Conservation (phyloP, 2,329 filamentous ascomycete genomes). For the Capronia coronata region DNA sequence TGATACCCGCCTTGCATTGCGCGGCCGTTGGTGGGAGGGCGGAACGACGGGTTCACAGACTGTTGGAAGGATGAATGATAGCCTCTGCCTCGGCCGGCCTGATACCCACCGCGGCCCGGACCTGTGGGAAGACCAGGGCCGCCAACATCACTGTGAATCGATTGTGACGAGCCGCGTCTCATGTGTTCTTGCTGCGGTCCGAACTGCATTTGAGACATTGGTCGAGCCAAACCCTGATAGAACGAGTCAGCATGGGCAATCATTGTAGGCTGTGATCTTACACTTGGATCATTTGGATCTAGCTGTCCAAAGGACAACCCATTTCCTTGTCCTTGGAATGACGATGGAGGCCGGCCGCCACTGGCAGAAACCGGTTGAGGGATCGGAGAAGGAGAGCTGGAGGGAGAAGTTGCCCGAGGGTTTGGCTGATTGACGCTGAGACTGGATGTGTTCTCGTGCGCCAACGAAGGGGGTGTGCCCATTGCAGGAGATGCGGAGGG, state of each 20-base stretch:
- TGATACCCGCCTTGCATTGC: conserved; percentile 46
- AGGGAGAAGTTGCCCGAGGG: conserved; percentile 72
- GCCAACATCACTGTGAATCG: conserved; percentile 66
- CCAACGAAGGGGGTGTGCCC: conserved; percentile 36
- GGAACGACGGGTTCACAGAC: conserved; percentile 45
- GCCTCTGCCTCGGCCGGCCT: conserved; percentile 51
- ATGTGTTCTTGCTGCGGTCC: conserved; percentile 65
- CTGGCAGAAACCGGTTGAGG: conserved; percentile 78
- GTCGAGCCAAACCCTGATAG: conserved; percentile 61
- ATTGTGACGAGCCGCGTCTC: conserved; percentile 80
- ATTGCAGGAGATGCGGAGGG: conserved; percentile 52
- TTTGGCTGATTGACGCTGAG: conserved; percentile 38
- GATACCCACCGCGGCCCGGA: conserved; percentile 50
- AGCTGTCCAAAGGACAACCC: conserved; percentile 70
- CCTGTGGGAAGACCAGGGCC: conserved; percentile 51
- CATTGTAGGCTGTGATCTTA: conserved; percentile 44
- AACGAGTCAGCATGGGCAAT: conserved; percentile 11
- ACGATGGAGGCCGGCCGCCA: conserved; percentile 73
- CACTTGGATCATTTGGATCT: conserved; percentile 64
- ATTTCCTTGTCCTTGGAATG: conserved; percentile 62
- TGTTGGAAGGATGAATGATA: conserved; percentile 49
- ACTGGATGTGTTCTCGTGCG: conserved; percentile 22
- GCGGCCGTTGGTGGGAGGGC: conserved; percentile 46
- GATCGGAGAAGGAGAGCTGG: conserved; percentile 86
- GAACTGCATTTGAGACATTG: conserved; percentile 56